Conservation (phyloP, 1,284 basidiomycete genomes). For the Phellopilus nigrolimitatus region DNA sequence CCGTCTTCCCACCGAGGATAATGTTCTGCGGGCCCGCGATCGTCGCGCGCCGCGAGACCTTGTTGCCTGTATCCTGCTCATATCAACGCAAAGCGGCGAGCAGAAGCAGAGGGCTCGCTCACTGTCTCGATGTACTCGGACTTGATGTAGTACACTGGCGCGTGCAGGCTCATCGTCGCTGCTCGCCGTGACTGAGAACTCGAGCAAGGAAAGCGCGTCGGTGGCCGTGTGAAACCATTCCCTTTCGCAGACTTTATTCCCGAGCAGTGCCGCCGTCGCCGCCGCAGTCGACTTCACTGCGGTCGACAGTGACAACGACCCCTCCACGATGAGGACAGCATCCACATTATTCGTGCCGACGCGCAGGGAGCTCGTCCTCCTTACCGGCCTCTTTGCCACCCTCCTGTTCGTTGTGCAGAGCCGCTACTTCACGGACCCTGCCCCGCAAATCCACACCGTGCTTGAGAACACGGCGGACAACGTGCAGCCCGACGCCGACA, state of each 20-base stretch:
- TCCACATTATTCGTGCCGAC: conserved; percentile 13
- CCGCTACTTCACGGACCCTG: background rate
- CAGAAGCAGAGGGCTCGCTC: background rate
- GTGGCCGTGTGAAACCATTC: no score
- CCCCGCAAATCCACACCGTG: background rate
- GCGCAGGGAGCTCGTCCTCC: conserved; percentile 15
- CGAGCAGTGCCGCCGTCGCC: no score
- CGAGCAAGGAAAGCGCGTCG: no score
- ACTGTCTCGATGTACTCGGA: conserved; percentile 32
- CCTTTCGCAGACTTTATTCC: no score
- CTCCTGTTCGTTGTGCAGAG: conserved; percentile 11
- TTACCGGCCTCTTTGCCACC: background rate
- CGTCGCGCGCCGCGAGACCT: conserved; percentile 89
- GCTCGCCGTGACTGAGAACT: no score
- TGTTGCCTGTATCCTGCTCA: conserved; percentile 76
- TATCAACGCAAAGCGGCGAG: conserved; percentile 1
- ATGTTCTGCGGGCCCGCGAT: conserved; percentile 96
- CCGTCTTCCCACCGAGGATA: conserved; percentile 94
- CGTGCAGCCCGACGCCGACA: background rate
- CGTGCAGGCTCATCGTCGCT: conserved; percentile 13
- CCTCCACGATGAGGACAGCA: conserved; percentile 3
- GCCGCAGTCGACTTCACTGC: background rate
- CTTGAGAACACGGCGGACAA: background rate
- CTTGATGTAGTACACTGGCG: conserved; percentile 26
- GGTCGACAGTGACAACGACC: background rate